Conservation (phyloP, 192 early-diverging fungal genomes). For the Podila minutissima region DNA sequence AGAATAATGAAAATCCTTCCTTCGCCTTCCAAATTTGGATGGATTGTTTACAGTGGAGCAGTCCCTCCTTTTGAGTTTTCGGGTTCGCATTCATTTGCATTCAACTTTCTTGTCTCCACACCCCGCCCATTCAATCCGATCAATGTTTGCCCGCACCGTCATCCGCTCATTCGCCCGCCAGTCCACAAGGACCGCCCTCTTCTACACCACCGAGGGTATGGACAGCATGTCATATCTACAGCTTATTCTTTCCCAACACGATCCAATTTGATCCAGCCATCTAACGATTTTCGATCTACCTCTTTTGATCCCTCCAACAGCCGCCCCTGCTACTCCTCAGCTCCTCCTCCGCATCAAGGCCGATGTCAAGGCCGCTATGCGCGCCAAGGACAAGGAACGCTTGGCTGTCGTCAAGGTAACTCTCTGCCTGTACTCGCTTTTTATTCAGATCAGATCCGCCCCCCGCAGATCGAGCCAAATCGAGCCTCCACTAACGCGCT, state of each 20-base stretch:
- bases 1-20: too few species aligned
- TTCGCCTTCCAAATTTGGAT: not conserved
- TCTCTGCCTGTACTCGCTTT: not conserved
- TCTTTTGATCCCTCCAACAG: not conserved
- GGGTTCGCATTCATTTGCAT: not conserved
- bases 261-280: not conserved
- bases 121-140: not conserved
- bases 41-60: not conserved
- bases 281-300: not conserved
- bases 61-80: not conserved
- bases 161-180: conserved; percentile 8
- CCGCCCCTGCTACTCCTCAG: conserved; percentile 27
- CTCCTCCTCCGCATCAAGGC: conserved; percentile 66
- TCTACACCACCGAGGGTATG: conserved; percentile 38
- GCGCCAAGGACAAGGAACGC: conserved; percentile 70
- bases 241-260: not conserved
- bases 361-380: conserved; percentile 87
- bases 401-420: conserved; percentile 52
- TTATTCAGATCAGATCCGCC: not conserved
- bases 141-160: conserved; percentile 33
- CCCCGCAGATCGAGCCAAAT: not conserved
- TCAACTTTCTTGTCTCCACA: not conserved
- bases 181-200: conserved; percentile 12
- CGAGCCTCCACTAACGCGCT: not conserved
- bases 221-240: not conserved